Evolutionary conservation across 2,329 filamentous ascomycete genomes (phyloP).

Genomic region (Pestalotiopsis sp.): DNA sequence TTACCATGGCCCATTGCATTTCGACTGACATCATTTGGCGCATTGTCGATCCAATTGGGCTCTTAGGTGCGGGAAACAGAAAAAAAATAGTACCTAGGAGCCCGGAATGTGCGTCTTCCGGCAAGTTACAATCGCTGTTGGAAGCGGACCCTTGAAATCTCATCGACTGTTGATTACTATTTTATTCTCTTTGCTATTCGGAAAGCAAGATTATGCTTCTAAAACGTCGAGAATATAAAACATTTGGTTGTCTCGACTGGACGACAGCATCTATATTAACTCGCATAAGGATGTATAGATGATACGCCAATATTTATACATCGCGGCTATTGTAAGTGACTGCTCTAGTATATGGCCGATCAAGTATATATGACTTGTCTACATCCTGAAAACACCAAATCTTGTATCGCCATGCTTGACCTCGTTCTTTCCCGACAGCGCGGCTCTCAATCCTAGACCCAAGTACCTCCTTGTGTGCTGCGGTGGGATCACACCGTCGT

Average conservation of each 20-base stretch:
- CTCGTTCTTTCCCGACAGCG: constrained; percentile 69
- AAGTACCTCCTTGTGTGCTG: constrained; percentile 75
- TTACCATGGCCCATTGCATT: neutral
- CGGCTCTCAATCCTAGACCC: constrained; percentile 72
- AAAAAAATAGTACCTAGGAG: neutral
- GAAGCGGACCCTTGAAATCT: neutral
- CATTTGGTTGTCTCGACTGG: too few species aligned
- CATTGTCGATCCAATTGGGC: neutral
- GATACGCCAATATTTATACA: neutral
- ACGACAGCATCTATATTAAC: too few species aligned
- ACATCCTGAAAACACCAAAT: constrained; percentile 87
- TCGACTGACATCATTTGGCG: neutral
- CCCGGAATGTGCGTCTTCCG: neutral
- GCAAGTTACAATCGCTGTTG: neutral
- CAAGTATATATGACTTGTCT: neutral
- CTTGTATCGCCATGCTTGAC: constrained; percentile 64
- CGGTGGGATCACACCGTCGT: constrained; percentile 80
- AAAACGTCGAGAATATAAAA: too few species aligned
- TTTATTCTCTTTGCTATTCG: too few species aligned
- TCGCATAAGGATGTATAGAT: neutral
- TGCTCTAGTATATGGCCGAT: neutral
- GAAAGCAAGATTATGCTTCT: too few species aligned
- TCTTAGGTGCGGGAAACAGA: neutral
- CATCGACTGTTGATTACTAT: too few species aligned
- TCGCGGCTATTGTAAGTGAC: neutral